These are phyloP conservation scores for Hypomyces perniciosus DNA, from an alignment of 2,329 filamentous ascomycete genomes.

Conservation along the genomic window DNA sequence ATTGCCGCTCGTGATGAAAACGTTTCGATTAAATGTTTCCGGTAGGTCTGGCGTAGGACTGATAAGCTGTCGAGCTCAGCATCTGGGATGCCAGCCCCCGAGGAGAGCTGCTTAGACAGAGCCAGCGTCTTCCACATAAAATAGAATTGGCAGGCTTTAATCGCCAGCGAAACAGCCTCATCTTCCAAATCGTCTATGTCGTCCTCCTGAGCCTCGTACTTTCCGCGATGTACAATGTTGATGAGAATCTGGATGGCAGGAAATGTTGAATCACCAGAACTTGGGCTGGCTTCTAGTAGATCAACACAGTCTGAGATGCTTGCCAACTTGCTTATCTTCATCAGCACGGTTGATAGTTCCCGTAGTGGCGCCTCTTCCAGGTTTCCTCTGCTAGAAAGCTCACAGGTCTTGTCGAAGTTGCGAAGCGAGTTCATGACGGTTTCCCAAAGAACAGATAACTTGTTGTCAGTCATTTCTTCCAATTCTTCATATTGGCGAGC, in stretches of 20 bases:
- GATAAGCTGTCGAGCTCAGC: conserved; percentile 56
- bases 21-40: conserved; percentile 59
- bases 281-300: conserved; percentile 59
- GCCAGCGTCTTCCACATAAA: conserved; percentile 87
- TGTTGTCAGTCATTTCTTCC: conserved; percentile 75
- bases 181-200: conserved; percentile 74
- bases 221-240: conserved; percentile 67
- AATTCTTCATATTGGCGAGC: conserved; percentile 83
- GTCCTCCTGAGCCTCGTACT: conserved; percentile 60
- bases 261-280: conserved; percentile 41
- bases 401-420: conserved; percentile 62
- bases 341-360: conserved; percentile 66
- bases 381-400: conserved; percentile 65
- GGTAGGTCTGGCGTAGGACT: conserved; percentile 49
- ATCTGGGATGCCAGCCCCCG: conserved; percentile 50
- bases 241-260: conserved; percentile 64
- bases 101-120: conserved; percentile 49
- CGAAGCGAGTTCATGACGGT: conserved; percentile 69
- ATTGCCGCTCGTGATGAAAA: conserved; percentile 63
- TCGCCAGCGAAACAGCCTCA: conserved; percentile 67
- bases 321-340: conserved; percentile 75
- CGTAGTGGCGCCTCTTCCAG: conserved; percentile 59
- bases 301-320: conserved; percentile 73
- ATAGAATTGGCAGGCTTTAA: conserved; percentile 76
- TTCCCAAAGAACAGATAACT: conserved; percentile 80